Evolutionary conservation across 768 basidiomycete species (phyloP).

Genomic region (Myochromella boudieri): DNA sequence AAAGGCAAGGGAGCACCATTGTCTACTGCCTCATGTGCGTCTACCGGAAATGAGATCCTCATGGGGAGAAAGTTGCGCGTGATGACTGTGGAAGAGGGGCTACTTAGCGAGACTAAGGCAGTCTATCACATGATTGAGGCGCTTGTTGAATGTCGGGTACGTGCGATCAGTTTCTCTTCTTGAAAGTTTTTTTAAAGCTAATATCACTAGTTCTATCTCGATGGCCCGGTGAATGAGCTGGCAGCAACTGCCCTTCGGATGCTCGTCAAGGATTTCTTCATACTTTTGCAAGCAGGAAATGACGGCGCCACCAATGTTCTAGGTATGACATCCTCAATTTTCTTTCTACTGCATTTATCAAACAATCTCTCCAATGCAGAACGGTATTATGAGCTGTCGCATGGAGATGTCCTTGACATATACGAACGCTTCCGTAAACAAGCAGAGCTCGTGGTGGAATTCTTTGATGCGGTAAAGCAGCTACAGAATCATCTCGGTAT

Average conservation of each 20-base stretch:
- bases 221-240: slow-evolving; percentile 90
- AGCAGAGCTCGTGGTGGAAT: slow-evolving; percentile 91
- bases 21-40: slow-evolving; percentile 26
- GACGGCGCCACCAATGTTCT: slow-evolving; percentile 88
- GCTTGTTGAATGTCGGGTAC: slow-evolving; percentile 83
- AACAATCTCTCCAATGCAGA: slow-evolving; percentile 51
- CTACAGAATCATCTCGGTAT: slow-evolving; percentile 92
- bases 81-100: slow-evolving; percentile 94
- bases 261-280: slow-evolving; percentile 94
- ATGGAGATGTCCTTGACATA: slow-evolving; percentile 84
- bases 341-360: neutral
- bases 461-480: slow-evolving; percentile 87
- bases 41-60: slow-evolving; percentile 71
- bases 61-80: slow-evolving; percentile 84
- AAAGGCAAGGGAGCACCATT: slow-evolving; percentile 26
- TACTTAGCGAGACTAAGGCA: slow-evolving; percentile 87
- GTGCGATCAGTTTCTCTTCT: slow-evolving; percentile 26
- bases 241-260: slow-evolving; percentile 86
- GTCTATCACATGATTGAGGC: slow-evolving; percentile 91
- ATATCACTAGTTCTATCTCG: slow-evolving; percentile 78
- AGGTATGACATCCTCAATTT: slow-evolving; percentile 48
- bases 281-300: slow-evolving; percentile 94
- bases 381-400: slow-evolving; percentile 98
- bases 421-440: slow-evolving; percentile 95
- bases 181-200: neutral